Evolutionary conservation across 2,329 filamentous ascomycete species (phyloP), one percentile per base, ranked within the genome.

Genomic region (Pseudogymnoascus sp.): DNA sequence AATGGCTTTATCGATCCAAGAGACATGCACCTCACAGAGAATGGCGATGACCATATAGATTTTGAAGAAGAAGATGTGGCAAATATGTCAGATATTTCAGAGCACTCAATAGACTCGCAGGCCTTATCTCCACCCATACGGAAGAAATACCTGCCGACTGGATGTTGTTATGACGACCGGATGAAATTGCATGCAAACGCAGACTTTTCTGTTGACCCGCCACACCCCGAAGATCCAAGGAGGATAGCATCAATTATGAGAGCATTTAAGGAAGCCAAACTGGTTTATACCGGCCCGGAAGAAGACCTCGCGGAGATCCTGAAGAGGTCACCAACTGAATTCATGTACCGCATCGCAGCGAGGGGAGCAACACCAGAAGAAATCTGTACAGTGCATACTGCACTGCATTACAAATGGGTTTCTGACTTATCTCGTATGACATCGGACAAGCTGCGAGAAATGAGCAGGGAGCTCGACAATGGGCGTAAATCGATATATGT

Each of bases 121-220:
- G 44, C 26, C n/a, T 15, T 54, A 8, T 17, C 44, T 5, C n/a
- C n/a, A 1, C 4, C 29, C 7, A 15, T 10, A 5, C 44, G 44
- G 15, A 54, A 31, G 26, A 54, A 54, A 54, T 29, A 54, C 57
- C 77, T 90, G 1, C 84, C 87, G 0, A 92, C 89, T 0, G 90
- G 90, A 3, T 85, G 88, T 64, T 93, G 90, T 66, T 99, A 97
- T 72, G 94, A 99, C 76, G 86, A 90, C 62, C 85, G 93, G 33
- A 99, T 99, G 94, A 91, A 94, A 64, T 88, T 95, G 64, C 94
- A 99, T 72, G 89, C 92, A 61, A 96, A 97, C 71, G 86, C 90
- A 13, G 86, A 90, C 71, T 87, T 85, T 70, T 84, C 82, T 15
- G 81, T 82, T 1, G 83, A 86, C 57, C 88, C 93, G 21, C 87